These are phyloP conservation scores for Lasiodiplodia theobromae DNA, from an alignment of 2,329 filamentous ascomycete genomes.

Conservation along the genomic window DNA sequence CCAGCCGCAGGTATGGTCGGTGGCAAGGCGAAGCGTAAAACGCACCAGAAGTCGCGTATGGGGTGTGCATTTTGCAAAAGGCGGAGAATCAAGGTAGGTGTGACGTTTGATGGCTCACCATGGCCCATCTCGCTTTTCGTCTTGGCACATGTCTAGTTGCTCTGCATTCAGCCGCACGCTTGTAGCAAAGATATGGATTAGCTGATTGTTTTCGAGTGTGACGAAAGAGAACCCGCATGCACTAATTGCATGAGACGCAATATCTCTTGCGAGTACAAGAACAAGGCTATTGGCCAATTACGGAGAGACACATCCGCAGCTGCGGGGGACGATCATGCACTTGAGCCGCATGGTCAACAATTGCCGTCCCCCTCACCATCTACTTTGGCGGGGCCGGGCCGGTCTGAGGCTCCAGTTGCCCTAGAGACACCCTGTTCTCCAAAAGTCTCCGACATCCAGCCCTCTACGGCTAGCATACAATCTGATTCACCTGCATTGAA, in stretches of 20 bases:
- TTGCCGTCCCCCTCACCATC: background rate
- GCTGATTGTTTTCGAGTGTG: slow-evolving; percentile 34
- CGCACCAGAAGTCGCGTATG: slow-evolving; percentile 24
- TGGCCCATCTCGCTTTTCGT: background rate
- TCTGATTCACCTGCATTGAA: background rate
- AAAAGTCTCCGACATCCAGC: background rate
- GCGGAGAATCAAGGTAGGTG: slow-evolving; percentile 24
- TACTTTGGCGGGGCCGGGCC: background rate
- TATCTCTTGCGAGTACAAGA: slow-evolving; percentile 34
- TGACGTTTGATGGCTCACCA: background rate
- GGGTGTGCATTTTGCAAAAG: slow-evolving; percentile 26
- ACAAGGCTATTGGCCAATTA: background rate
- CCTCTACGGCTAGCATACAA: background rate
- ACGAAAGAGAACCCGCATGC: slow-evolving; percentile 41
- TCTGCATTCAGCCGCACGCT: background rate
- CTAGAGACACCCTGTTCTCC: background rate
- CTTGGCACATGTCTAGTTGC: background rate
- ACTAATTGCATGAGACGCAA: slow-evolving; percentile 42
- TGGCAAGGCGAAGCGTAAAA: slow-evolving; percentile 7
- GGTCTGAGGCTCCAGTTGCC: background rate
- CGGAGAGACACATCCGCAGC: slow-evolving; percentile 33
- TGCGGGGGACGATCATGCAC: slow-evolving; percentile 22
- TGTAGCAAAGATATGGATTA: background rate
- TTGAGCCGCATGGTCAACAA: background rate
- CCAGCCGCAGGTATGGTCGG: background rate